These are phyloP conservation scores for Symbiodinium natans DNA, from an alignment of 73 alveolate species.

Conservation along the genomic window DNA sequence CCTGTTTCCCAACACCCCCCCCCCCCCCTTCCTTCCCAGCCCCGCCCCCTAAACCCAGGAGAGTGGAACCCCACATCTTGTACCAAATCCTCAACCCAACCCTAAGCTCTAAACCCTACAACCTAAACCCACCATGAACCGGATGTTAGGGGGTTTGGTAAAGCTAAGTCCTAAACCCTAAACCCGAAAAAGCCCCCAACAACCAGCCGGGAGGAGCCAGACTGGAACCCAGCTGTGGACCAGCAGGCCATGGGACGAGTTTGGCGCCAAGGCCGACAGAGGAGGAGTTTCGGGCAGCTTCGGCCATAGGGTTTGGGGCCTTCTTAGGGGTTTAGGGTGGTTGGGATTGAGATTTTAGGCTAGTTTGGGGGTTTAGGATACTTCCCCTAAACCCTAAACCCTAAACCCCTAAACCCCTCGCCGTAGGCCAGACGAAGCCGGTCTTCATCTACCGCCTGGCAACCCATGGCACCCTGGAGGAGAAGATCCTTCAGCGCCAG, in stretches of 20 bases:
- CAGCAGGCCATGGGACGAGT: constrained; percentile 97
- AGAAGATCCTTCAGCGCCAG: constrained; percentile 33
- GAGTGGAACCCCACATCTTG: too few relatives aligned
- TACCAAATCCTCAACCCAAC: too few relatives aligned
- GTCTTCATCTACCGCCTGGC: constrained; percentile 26
- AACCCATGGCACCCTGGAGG: constrained; percentile 4
- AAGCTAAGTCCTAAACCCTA: too few relatives aligned
- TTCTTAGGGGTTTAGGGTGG: not conserved
- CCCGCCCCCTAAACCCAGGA: too few relatives aligned
- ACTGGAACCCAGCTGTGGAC: constrained; percentile 97
- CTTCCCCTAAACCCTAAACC: not conserved
- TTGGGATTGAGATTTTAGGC: not conserved
- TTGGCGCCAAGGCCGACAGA: constrained; percentile 89
- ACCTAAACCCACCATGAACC: too few relatives aligned
- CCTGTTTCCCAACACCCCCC: too few relatives aligned
- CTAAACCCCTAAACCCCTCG: not conserved
- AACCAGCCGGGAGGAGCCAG: constrained; percentile 90
- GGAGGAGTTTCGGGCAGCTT: not conserved
- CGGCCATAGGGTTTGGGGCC: not conserved
- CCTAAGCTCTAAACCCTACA: too few relatives aligned
- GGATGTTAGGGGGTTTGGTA: too few relatives aligned
- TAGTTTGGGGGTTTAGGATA: not conserved
- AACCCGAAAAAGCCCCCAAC: not conserved
- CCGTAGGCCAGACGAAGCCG: constrained; percentile 5
- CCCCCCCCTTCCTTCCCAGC: too few relatives aligned